Percentiles rank a stretch among this genome's conserved stretches.
Conservation (phyloP, 2,329 filamentous ascomycete genomes). For the Alternaria sp. region DNA sequence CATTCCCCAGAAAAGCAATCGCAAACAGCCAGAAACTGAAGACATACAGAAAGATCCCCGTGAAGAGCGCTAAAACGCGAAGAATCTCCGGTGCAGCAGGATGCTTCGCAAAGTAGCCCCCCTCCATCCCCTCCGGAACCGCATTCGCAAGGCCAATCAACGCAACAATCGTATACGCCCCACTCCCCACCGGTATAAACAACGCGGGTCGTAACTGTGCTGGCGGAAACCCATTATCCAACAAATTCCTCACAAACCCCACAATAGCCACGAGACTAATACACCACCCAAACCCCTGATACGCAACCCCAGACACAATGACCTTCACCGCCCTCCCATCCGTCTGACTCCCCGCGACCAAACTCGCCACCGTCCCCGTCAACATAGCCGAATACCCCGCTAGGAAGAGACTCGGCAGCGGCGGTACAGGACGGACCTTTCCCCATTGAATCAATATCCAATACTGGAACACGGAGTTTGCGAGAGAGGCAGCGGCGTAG, state of each 20-base stretch:
- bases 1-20: constrained; percentile 40
- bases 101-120: constrained; percentile 32
- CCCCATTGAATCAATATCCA: constrained; percentile 61
- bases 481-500: constrained; percentile 46
- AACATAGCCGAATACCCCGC: constrained; percentile 74
- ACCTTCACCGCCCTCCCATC: constrained; percentile 63
- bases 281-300: constrained; percentile 71
- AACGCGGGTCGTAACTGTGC: constrained; percentile 68
- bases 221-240: constrained; percentile 67
- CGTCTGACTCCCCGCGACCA: constrained; percentile 66
- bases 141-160: constrained; percentile 69
- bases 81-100: constrained; percentile 37
- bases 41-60: constrained; percentile 67
- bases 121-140: constrained; percentile 49
- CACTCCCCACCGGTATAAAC: constrained; percentile 75
- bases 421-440: constrained; percentile 63
- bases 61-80: constrained; percentile 50
- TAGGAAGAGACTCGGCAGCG: constrained; percentile 74
- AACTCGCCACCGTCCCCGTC: constrained; percentile 69
- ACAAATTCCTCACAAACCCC: constrained; percentile 69
- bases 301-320: constrained; percentile 68
- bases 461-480: constrained; percentile 56
- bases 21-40: constrained; percentile 62
- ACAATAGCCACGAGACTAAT: constrained; percentile 72
- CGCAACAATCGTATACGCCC: constrained; percentile 73